phyloP scores from a whole-genome alignment of 257 asterid genomes.

The Nicotiana attenuata region DNA sequence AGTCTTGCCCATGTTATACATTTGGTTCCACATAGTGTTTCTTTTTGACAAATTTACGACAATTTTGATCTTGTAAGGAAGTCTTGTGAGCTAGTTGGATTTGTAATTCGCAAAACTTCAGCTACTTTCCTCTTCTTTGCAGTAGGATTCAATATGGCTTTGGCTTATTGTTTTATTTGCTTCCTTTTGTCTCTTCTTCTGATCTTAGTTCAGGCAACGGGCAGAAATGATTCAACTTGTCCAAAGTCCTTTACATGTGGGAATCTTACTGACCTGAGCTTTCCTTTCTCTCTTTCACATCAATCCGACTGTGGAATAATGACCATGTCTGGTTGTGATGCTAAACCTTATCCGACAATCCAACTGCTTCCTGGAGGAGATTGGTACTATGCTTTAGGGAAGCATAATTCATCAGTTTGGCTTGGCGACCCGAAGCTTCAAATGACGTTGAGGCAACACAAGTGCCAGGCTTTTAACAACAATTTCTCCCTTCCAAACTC shows the following conservation, averaged over 20 bases:
- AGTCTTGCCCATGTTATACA: not conserved
- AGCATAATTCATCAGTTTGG: fast-evolving
- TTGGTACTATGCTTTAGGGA: not conserved
- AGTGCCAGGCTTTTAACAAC: not conserved
- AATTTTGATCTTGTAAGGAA: not conserved
- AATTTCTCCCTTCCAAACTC: fast-evolving
- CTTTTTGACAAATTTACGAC: not conserved
- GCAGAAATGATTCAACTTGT: not conserved
- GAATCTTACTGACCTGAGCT: not conserved
- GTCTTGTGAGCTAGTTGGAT: not conserved
- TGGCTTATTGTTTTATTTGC: not conserved
- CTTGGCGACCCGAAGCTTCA: not conserved
- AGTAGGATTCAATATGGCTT: not conserved
- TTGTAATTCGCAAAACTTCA: not conserved
- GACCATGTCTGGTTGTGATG: not conserved
- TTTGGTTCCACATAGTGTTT: not conserved
- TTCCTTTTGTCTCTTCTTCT: not conserved
- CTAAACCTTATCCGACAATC: not conserved
- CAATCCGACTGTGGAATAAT: not conserved
- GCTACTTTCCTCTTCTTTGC: not conserved
- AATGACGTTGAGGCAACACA: not conserved
- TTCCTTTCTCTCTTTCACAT: not conserved
- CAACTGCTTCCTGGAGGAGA: not conserved
- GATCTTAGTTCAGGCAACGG: not conserved
- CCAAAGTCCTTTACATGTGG: not conserved